A percentile compares a stretch with the other conserved stretches of the same genome.
These are phyloP conservation scores for Cystobasidium sp. DNA, from an alignment of 1,284 basidiomycete species.

Conservation along the genomic window DNA sequence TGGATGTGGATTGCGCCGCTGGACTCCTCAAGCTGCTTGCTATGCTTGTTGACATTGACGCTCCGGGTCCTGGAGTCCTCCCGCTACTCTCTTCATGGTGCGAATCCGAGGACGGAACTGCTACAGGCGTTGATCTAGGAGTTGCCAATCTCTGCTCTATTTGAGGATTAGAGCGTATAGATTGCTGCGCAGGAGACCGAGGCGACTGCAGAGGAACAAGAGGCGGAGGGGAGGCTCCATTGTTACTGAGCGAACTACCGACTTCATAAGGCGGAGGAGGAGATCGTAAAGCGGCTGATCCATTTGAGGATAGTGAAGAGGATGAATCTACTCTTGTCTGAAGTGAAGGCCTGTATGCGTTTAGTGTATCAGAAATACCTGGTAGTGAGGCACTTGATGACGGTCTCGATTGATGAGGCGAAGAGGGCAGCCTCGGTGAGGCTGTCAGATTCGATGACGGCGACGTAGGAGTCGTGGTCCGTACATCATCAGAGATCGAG, in stretches of 20 bases:
- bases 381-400: not conserved
- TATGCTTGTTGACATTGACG: no score
- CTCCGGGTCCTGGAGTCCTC: no score
- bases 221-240: not conserved
- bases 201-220: not conserved
- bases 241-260: no score
- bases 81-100: no score
- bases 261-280: slow-evolving; percentile 5
- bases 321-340: slow-evolving; percentile 8
- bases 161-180: no score
- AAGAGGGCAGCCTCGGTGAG: not conserved
- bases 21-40: no score
- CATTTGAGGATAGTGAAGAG: not conserved
- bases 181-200: no score
- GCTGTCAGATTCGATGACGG: not conserved
- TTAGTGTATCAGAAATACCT: not conserved
- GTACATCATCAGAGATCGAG: not conserved
- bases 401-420: not conserved
- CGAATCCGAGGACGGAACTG: no score
- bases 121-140: no score
- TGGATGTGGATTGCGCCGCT: no score
- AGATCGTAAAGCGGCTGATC: not conserved
- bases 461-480: not conserved
- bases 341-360: not conserved
- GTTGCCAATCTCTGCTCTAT: no score